Conservation (phyloP, 1,284 basidiomycete species). For the Sporisorium reilianum region DNA sequence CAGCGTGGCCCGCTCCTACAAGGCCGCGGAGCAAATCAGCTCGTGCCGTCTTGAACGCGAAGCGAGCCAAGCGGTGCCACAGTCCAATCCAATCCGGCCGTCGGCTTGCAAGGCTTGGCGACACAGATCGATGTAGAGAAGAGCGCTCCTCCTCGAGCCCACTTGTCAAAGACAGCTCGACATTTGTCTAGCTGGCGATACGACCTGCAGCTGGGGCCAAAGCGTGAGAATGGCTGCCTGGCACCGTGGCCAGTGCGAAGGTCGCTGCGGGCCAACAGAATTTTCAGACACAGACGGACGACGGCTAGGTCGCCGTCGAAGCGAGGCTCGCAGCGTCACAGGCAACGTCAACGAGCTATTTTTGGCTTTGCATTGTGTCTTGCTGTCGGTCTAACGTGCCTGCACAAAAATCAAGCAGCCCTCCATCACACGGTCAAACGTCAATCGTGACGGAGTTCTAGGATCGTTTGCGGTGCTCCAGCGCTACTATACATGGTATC, state of each 20-base stretch:
- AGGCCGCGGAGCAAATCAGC: conserved; percentile 23
- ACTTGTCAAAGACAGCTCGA: too few species aligned
- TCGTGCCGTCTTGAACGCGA: too few species aligned
- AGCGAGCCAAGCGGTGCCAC: too few species aligned
- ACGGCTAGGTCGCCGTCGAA: neutral
- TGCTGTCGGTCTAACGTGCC: neutral
- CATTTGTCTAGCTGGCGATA: too few species aligned
- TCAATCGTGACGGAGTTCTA: neutral
- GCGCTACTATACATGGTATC: conserved; percentile 30
- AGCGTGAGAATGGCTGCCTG: neutral
- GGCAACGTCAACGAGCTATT: neutral
- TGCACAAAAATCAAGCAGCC: neutral
- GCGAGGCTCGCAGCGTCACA: conserved; percentile 39
- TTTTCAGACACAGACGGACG: neutral
- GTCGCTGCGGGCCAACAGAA: neutral
- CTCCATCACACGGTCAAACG: neutral
- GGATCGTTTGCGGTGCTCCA: neutral
- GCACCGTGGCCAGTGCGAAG: neutral
- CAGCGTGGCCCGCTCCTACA: conserved; percentile 17
- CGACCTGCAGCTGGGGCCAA: too few species aligned
- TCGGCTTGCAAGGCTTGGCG: neutral
- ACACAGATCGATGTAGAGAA: too few species aligned
- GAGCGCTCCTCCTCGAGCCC: too few species aligned
- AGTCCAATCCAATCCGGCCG: neutral
- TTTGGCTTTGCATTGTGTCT: neutral